These are phyloP conservation scores for Marasmius oreades DNA, from an alignment of 1,284 basidiomycete species.

Conservation along the genomic window DNA sequence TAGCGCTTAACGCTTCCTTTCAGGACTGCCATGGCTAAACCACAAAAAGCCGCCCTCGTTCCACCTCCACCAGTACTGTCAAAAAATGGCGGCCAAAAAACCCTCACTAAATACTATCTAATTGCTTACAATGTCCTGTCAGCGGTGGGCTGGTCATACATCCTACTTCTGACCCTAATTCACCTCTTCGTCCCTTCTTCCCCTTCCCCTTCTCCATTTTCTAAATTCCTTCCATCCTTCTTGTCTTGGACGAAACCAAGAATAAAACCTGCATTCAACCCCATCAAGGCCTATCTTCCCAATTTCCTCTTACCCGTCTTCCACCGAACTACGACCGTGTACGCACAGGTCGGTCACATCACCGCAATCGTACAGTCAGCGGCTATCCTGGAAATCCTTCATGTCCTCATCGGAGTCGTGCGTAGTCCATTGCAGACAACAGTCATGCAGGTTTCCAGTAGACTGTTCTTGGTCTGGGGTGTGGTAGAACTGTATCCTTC, in stretches of 20 bases:
- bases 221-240: conserved; percentile 34
- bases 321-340: conserved; percentile 48
- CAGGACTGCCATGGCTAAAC: conserved; percentile 8
- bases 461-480: conserved; percentile 88
- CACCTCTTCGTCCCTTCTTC: conserved; percentile 46
- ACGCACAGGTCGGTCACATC: conserved; percentile 52
- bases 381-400: conserved; percentile 80
- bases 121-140: conserved; percentile 77
- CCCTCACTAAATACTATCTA: conserved; percentile 60
- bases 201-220: conserved; percentile 29
- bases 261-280: conserved; percentile 22
- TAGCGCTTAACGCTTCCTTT: too few relatives aligned
- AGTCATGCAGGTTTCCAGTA: conserved; percentile 80
- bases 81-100: conserved; percentile 5
- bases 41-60: background rate
- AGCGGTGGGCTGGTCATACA: conserved; percentile 67
- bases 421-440: conserved; percentile 82
- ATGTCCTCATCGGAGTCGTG: conserved; percentile 83
- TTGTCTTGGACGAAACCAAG: conserved; percentile 27
- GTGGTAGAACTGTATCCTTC: conserved; percentile 60
- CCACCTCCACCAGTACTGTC: conserved; percentile 3
- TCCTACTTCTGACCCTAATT: conserved; percentile 51
- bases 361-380: conserved; percentile 79
- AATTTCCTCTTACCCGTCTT: conserved; percentile 34
- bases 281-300: conserved; percentile 30